These are phyloP conservation scores for Volvox reticuliferus DNA, from an alignment of 139 green algal species.

Conservation along the genomic window DNA sequence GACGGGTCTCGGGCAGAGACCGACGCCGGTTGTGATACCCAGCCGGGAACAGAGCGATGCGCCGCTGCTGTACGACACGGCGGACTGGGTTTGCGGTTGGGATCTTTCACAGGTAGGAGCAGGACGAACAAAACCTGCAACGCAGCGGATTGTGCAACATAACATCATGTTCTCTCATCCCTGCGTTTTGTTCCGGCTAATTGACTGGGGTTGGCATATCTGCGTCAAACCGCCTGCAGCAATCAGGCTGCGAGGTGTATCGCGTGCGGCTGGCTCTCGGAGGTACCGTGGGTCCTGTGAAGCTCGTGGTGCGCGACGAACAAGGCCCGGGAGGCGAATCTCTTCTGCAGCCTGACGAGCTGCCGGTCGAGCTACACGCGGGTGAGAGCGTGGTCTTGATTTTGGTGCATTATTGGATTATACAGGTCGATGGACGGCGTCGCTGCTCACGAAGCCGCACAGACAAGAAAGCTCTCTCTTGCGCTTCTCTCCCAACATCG, in stretches of 20 bases:
- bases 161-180: no score
- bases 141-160: no score
- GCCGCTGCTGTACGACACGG: conserved; percentile 30
- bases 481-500: no score
- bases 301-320: conserved; percentile 32
- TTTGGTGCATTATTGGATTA: no score
- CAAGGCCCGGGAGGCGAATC: conserved; percentile 30
- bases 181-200: no score
- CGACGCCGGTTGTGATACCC: conserved; percentile 52
- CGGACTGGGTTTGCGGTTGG: conserved; percentile 49
- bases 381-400: not conserved
- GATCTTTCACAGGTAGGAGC: conserved; percentile 48
- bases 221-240: not conserved
- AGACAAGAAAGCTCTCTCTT: no score
- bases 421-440: no score
- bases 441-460: no score
- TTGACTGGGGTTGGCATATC: no score
- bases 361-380: conserved; percentile 64
- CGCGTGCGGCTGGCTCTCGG: conserved; percentile 53
- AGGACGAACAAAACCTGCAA: no score
- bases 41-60: conserved; percentile 39
- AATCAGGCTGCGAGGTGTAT: conserved; percentile 55
- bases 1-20: conserved; percentile 23
- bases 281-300: conserved; percentile 44
- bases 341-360: conserved; percentile 59